These are phyloP conservation scores for Komagataella pastoris DNA, from an alignment of 805 yeast genomes.

Conservation along the genomic window DNA sequence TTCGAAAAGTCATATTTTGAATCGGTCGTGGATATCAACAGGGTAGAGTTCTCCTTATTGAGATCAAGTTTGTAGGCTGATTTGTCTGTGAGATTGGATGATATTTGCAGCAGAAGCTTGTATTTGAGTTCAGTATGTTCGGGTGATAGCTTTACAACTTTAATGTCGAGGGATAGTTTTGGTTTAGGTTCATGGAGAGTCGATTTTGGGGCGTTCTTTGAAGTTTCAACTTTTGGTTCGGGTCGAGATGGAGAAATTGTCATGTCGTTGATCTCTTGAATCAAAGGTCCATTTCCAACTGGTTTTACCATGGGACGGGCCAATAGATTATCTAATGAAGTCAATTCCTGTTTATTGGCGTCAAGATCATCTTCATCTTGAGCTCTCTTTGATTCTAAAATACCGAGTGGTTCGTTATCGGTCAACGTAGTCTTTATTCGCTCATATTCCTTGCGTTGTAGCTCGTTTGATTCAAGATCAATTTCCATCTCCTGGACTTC, in stretches of 20 bases:
- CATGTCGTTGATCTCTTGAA: slow-evolving; percentile 37
- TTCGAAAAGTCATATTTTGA: slow-evolving; percentile 9
- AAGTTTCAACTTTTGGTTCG: not conserved
- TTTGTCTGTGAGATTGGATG: slow-evolving; percentile 17
- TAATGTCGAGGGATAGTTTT: slow-evolving; percentile 9
- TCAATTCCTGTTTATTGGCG: slow-evolving; percentile 1
- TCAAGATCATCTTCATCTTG: slow-evolving; percentile 9
- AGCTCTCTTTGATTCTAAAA: slow-evolving; percentile 25
- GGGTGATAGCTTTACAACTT: slow-evolving; percentile 11
- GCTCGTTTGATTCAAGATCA: slow-evolving; percentile 27
- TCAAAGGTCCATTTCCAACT: slow-evolving; percentile 24
- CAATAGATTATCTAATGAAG: slow-evolving; percentile 4
- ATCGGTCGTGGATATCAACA: slow-evolving; percentile 19
- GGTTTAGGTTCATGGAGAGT: slow-evolving; percentile 3
- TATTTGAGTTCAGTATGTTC: slow-evolving; percentile 7
- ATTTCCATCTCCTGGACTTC: slow-evolving; percentile 27
- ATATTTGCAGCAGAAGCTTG: slow-evolving; percentile 8
- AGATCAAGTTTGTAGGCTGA: slow-evolving; percentile 20
- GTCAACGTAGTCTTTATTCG: slow-evolving; percentile 17
- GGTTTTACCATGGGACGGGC: slow-evolving; percentile 1
- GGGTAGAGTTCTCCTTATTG: slow-evolving; percentile 13
- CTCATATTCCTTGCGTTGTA: slow-evolving; percentile 19
- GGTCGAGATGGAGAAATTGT: slow-evolving; percentile 1
- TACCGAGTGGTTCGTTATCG: slow-evolving; percentile 26
- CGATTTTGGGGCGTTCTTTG: not conserved